A percentile compares a stretch with the other conserved stretches of the same genome.
phyloP scores from a whole-genome alignment of 371 early-diverging fungal species.

The Syncephalis plumigaleata region DNA sequence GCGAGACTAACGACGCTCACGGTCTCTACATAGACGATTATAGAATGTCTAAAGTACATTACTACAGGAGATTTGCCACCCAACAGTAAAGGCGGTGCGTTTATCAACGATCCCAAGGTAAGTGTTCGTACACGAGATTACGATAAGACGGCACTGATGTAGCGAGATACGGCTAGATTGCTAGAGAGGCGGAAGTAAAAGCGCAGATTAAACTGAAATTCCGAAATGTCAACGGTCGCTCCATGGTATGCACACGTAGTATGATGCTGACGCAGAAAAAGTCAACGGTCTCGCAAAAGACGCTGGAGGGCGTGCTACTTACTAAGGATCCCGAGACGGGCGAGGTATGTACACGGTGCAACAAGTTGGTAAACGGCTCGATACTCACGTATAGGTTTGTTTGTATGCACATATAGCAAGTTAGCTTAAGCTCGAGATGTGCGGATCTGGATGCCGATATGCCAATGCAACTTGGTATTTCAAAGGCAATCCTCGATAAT shows the following conservation, averaged over 20 bases:
- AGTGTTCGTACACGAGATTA: neutral
- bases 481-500: conserved; percentile 88
- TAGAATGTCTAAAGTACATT: conserved; percentile 95
- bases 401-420: conserved; percentile 16
- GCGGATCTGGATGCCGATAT: conserved; percentile 82
- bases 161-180: conserved; percentile 31
- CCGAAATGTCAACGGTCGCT: conserved; percentile 48
- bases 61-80: conserved; percentile 97
- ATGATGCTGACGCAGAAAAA: conserved; percentile 61
- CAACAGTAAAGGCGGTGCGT: conserved; percentile 78
- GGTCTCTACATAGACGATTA: conserved; percentile 64
- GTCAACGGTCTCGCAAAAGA: conserved; percentile 43
- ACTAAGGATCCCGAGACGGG: conserved; percentile 37
- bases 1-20: neutral
- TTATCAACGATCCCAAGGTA: conserved; percentile 96
- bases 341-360: conserved; percentile 17
- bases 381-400: neutral
- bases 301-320: conserved; percentile 69
- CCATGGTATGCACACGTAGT: conserved; percentile 65
- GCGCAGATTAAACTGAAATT: conserved; percentile 92
- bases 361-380: too few relatives aligned
- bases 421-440: conserved; percentile 61
- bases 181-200: conserved; percentile 68
- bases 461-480: conserved; percentile 75
- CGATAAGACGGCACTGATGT: neutral